phyloP scores from a whole-genome alignment of 345 rosid genomes.

The Cardamine occulta region DNA sequence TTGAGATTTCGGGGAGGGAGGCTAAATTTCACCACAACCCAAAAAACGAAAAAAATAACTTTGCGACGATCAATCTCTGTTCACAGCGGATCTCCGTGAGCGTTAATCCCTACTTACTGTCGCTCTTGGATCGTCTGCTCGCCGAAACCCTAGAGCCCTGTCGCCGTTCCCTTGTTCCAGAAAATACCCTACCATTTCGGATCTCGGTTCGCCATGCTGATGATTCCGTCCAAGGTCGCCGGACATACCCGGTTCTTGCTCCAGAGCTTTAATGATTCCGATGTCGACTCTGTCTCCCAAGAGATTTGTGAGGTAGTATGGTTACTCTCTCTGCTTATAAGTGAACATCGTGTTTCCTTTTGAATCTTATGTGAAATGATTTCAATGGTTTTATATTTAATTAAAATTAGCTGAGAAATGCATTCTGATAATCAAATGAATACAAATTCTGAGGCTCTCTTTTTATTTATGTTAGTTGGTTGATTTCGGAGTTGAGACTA shows the following conservation, averaged over 20 bases:
- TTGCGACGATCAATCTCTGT: background rate
- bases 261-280: constrained; percentile 58
- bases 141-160: constrained; percentile 36
- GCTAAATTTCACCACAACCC: background rate
- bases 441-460: background rate
- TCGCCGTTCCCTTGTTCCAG: constrained; percentile 7
- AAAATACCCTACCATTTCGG: background rate
- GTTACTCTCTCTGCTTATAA: background rate
- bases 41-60: too few relatives aligned
- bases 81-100: background rate
- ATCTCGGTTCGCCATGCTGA: constrained; percentile 52
- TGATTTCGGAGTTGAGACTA: constrained; percentile 65
- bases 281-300: constrained; percentile 58
- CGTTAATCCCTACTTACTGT: background rate
- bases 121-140: background rate
- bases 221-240: constrained; percentile 54
- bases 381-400: background rate
- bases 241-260: constrained; percentile 76
- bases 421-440: background rate
- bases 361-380: background rate
- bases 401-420: background rate
- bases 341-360: background rate
- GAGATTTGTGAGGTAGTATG: constrained; percentile 65
- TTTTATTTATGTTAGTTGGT: constrained; percentile 50
- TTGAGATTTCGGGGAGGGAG: background rate